Conservation (phyloP, 148 eudicot genomes). For the Drosera capensis region DNA sequence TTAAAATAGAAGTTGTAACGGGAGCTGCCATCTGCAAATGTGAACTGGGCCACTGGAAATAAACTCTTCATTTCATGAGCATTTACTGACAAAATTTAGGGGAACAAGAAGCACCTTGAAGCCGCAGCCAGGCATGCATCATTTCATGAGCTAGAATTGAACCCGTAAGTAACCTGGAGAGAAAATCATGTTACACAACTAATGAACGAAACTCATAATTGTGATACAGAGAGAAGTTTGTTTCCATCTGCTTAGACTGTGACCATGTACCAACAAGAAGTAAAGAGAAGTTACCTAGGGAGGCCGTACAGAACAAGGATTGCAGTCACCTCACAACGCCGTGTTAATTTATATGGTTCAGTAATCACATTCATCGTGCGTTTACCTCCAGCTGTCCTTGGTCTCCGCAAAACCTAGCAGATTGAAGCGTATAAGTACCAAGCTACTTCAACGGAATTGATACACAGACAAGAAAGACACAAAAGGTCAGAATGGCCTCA, state of each 20-base stretch:
- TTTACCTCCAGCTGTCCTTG: slow-evolving; percentile 36
- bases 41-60: neutral
- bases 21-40: neutral
- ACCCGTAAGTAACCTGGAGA: slow-evolving; percentile 54
- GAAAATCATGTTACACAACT: neutral
- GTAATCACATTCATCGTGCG: slow-evolving; percentile 35
- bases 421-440: neutral
- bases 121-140: slow-evolving; percentile 75
- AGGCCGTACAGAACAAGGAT: slow-evolving; percentile 69
- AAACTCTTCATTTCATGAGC: neutral
- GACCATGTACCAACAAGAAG: neutral
- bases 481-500: slow-evolving; percentile 10
- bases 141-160: slow-evolving; percentile 70
- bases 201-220: neutral
- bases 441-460: neutral
- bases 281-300: slow-evolving; percentile 40
- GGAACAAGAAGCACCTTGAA: slow-evolving; percentile 24
- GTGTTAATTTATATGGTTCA: slow-evolving; percentile 50
- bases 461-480: neutral
- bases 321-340: slow-evolving; percentile 79
- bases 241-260: neutral
- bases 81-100: neutral
- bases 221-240: neutral
- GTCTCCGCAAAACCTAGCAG: slow-evolving; percentile 35
- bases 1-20: no score